A percentile compares a stretch with the other conserved stretches of the same genome.
These are phyloP conservation scores for Funneliformis mosseae DNA, from an alignment of 192 early-diverging fungal species.

Conservation along the genomic window DNA sequence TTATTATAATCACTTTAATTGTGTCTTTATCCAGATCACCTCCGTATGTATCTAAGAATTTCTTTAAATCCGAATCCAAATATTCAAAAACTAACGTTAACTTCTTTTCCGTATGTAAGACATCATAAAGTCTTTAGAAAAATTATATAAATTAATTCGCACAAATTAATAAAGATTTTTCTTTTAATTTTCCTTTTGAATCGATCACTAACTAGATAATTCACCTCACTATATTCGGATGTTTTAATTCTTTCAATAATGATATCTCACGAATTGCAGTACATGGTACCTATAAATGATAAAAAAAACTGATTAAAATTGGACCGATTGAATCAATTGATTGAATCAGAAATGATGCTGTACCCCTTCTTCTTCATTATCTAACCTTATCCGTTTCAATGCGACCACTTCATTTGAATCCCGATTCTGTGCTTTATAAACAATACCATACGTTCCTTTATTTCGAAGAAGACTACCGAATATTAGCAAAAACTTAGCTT, in stretches of 20 bases:
- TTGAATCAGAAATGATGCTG: background rate
- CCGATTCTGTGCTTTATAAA: constrained; percentile 98
- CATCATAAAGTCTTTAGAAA: constrained; percentile 81
- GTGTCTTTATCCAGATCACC: constrained; percentile 78
- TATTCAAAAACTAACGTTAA: constrained; percentile 98
- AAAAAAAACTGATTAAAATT: background rate
- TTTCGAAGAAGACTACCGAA: background rate
- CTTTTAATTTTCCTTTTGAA: background rate
- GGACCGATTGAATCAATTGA: background rate
- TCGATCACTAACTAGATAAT: background rate
- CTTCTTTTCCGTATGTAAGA: constrained; percentile 97
- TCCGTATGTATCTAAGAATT: constrained; percentile 90
- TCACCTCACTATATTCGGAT: constrained; percentile 83
- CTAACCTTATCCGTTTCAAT: constrained; percentile 89
- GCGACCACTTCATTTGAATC: constrained; percentile 97
- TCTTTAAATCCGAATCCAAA: constrained; percentile 98
- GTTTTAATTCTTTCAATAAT: constrained; percentile 81
- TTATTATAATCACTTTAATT: constrained; percentile 70
- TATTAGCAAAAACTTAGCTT: background rate
- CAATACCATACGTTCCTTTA: constrained; percentile 93
- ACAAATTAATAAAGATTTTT: background rate
- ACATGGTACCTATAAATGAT: constrained; percentile 65
- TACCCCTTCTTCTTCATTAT: constrained; percentile 90
- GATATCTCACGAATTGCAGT: constrained; percentile 89
- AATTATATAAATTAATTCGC: background rate